These are phyloP conservation scores for Trichoderma sp. DNA, from an alignment of 2,329 filamentous ascomycete genomes.

Conservation along the genomic window DNA sequence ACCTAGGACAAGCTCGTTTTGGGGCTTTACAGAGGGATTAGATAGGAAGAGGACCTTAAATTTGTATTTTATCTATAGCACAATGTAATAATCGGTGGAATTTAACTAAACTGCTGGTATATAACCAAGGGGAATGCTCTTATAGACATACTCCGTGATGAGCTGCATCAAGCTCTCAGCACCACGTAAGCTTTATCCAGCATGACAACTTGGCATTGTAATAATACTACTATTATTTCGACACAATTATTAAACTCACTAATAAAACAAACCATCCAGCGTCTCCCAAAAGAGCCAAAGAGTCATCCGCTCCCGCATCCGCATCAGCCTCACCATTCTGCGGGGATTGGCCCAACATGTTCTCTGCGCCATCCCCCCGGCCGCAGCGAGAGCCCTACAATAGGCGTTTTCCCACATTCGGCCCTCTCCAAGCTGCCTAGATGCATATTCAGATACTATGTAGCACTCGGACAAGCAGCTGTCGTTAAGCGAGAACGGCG, in stretches of 20 bases:
- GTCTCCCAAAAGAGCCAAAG: background rate
- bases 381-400: background rate
- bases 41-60: background rate
- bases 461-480: background rate
- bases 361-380: background rate
- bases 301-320: background rate
- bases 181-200: background rate
- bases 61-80: background rate
- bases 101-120: background rate
- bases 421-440: background rate
- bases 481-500: slow-evolving; percentile 9
- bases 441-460: background rate
- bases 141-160: background rate
- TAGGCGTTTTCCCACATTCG: background rate
- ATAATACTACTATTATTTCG: background rate
- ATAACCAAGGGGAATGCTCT: background rate
- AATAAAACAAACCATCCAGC: background rate
- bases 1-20: background rate
- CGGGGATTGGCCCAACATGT: background rate
- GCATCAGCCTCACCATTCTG: background rate
- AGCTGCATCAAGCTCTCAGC: background rate
- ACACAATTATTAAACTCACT: background rate
- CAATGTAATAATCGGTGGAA: background rate
- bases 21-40: background rate
- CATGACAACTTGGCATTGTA: background rate